Evolutionary conservation across 805 yeast species (phyloP).

Genomic region (Pichia pseudocactophila): DNA sequence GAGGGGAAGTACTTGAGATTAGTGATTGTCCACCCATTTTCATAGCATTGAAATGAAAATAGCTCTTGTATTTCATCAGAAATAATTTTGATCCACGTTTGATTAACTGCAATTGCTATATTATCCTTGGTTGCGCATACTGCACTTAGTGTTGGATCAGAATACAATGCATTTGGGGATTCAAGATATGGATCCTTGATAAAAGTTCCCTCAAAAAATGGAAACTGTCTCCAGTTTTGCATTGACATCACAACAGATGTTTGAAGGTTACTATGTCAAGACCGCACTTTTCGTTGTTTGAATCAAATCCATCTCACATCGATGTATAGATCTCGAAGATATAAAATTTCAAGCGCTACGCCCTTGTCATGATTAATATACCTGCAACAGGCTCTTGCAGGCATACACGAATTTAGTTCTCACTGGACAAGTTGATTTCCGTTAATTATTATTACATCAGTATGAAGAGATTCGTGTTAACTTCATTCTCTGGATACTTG

Average conservation of each 20-base stretch:
- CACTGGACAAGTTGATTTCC: too few species aligned
- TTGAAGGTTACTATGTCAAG: too few species aligned
- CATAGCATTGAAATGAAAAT: conserved; percentile 54
- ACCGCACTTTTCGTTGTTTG: too few species aligned
- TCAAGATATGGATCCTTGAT: conserved; percentile 74
- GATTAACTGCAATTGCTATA: conserved; percentile 51
- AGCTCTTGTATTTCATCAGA: conserved; percentile 38
- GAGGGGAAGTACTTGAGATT: conserved; percentile 30
- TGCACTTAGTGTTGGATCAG: conserved; percentile 67
- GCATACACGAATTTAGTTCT: too few species aligned
- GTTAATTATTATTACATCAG: too few species aligned
- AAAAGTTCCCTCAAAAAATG: conserved; percentile 76
- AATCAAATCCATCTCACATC: too few species aligned
- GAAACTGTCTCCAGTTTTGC: conserved; percentile 54
- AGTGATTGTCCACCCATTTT: conserved; percentile 54
- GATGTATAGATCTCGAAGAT: too few species aligned
- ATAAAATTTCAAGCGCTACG: too few species aligned
- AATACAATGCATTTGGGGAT: conserved; percentile 52
- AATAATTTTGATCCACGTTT: conserved; percentile 48
- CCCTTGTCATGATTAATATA: too few species aligned
- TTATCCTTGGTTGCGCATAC: conserved; percentile 48
- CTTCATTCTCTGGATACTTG: too few species aligned
- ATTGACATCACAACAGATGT: conserved; percentile 29
- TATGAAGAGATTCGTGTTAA: too few species aligned
- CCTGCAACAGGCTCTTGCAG: too few species aligned